Base-by-base conservation (phyloP, 2,329 filamentous ascomycete species). In the Trichoderma harzianum region DNA sequence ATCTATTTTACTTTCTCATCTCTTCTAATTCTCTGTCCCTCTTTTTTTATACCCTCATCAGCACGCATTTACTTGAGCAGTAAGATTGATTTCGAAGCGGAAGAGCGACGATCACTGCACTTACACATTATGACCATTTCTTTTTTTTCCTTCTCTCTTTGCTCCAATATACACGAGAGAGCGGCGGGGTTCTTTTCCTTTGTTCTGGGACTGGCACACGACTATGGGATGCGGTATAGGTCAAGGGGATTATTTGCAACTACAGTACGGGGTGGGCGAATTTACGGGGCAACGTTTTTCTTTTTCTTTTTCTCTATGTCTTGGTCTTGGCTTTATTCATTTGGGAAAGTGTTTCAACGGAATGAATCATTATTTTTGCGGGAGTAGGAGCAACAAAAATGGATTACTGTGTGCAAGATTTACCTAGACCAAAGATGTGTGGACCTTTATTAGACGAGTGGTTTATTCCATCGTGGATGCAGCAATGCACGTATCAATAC, bases 401-500 rank as follows among this genome's bases (percentile, higher is more conserved):
- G 64, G 64, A 67, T 51, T 64, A 64, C 39, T 64, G 43, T 58
- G 55, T 30, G 47, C 47, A 53, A 32, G 21, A 21, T 26, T 57
- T 58, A 58, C 47, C 53, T 66, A 55, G 47, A 39, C 47, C 43
- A 36, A 36, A 26, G 47, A 67, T 58, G 32, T 43, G 51, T 30
- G 16, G 28, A 67, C 64, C 32, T 36, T 36, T 67, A 30, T 43
- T 58, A 67, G 62, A 64, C 28, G 21, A 53, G 30, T 65, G 63
- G 43, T 24, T 34, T 26, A 21, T 61, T 60, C 12, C 24, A 34
- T 24, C n/a, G 66, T 34, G 18, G 55, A 61, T 69, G 66, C 53
- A 69, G 66, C 66, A 69, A 69, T 69, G 66, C 66, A 69, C 28
- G 34, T 69, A 61, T 69, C 24, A 60, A 21, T 60, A 58, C 55